Conservation (phyloP, 345 rosid genomes). For the Erysimum cheiranthoides region DNA sequence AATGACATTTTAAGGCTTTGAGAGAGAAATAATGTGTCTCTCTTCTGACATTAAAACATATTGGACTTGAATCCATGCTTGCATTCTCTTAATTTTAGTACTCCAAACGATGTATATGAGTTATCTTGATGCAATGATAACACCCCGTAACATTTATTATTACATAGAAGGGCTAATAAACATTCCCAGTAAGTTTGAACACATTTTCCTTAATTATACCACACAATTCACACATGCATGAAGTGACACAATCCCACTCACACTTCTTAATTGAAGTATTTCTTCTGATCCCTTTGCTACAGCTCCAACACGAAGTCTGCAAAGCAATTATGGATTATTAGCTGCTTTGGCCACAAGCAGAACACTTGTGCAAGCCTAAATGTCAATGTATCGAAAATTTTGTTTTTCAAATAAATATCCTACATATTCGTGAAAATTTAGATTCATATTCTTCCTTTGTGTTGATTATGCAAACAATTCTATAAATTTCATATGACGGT, state of each 20-base stretch:
- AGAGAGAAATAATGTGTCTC: conserved; percentile 5
- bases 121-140: conserved; percentile 21
- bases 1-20: not conserved
- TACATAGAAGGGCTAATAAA: conserved; percentile 43
- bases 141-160: conserved; percentile 45
- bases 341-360: conserved; percentile 20
- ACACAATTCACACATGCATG: conserved; percentile 48
- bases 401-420: not conserved
- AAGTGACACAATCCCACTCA: conserved; percentile 37
- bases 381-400: not conserved
- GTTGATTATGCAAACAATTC: conserved; percentile 8
- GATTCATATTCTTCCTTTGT: conserved; percentile 9
- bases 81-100: conserved; percentile 8
- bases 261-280: conserved; percentile 40
- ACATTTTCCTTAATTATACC: conserved; percentile 41
- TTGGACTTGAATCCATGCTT: conserved; percentile 17
- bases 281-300: conserved; percentile 49
- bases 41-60: conserved; percentile 18
- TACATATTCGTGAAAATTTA: not conserved
- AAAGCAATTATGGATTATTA: conserved; percentile 31
- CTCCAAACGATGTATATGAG: conserved; percentile 18
- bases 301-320: conserved; percentile 96
- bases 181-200: conserved; percentile 39
- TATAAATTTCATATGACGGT: conserved; percentile 17
- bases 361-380: conserved; percentile 22